These are phyloP conservation scores for Tolypocladium inflatum DNA, from an alignment of 2,329 filamentous ascomycete species.

Conservation along the genomic window DNA sequence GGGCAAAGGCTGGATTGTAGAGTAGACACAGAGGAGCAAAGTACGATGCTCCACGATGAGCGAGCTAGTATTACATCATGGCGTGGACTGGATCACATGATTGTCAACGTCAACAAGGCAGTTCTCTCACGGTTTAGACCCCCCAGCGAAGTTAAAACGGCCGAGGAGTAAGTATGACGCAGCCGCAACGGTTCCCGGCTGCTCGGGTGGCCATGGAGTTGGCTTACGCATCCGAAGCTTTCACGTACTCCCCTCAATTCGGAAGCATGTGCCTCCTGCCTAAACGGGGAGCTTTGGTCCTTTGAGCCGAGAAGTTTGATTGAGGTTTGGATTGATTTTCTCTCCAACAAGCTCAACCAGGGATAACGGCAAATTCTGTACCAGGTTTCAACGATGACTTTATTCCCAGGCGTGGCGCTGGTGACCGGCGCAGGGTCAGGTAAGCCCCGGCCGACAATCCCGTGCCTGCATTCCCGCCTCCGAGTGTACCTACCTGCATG, in stretches of 20 bases:
- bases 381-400: constrained; percentile 4
- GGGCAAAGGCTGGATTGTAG: constrained; percentile 67
- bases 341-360: not conserved
- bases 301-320: no score
- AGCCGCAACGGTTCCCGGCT: not conserved
- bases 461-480: not conserved
- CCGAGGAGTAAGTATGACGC: not conserved
- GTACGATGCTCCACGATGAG: not conserved
- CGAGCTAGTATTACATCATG: not conserved
- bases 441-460: constrained; percentile 2
- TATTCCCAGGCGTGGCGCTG: constrained; percentile 20
- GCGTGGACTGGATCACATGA: not conserved
- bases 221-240: not conserved
- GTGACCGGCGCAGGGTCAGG: constrained; percentile 21
- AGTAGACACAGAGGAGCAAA: constrained; percentile 19
- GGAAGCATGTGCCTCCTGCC: not conserved
- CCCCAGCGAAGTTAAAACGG: not conserved
- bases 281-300: not conserved
- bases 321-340: not conserved
- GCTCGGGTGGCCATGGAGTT: no score
- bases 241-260: not conserved
- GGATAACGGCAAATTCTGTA: not conserved
- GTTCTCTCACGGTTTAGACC: not conserved
- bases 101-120: not conserved
- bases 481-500: not conserved